Base-by-base conservation (phyloP, 2,329 filamentous ascomycete species). In the Leptographium wingfieldii region DNA sequence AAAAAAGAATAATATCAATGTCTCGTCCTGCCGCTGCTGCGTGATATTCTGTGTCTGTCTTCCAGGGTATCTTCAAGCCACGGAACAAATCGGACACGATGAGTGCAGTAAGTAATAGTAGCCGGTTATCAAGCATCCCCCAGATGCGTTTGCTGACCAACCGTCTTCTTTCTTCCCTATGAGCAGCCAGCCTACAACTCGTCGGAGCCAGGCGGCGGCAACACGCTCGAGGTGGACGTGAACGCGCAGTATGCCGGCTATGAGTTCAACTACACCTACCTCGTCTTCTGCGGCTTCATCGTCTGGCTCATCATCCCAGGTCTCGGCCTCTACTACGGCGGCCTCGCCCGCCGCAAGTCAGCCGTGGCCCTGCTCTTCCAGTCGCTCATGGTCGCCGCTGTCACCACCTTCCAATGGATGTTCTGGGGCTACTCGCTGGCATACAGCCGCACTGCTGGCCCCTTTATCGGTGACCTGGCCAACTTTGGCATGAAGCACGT, bases 261-360 rank as follows among this genome's bases (percentile, higher is more conserved):
- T 60, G 82, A 86, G 67, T 84, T 76, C 70, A 77, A 86, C 67
- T 84, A 85, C 68, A 76, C 77, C 48, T 86, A 84, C 66, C 74
- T 83, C 55, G 69, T 81, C 59, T 74, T 83, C 65, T 84, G 81
- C 68, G 75, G 73, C 16, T 83, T 80, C 69, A 75, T 86, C 59
- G 83, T 86, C 59, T 86, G 81, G 78, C 70, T 86, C 57, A 87
- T 87, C 67, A 83, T 86, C 60, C 84, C 84, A 0, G 84, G 83
- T 25, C 83, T 87, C 64, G 83, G 83, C 55, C 74, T 87, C 9
- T 72, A 87, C 1, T 86, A 87, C 70, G 80, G 81, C 60, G 84
- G 84, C 59, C 76, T 87, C 33, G 78, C 82, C 5, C 77, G 82
- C 40, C 74, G 82, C 64, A 86, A 86, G 71, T 84, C 81, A 16